Evolutionary conservation across 1,284 basidiomycete species (phyloP).

Genomic region (Phaffia rhodozyma): DNA sequence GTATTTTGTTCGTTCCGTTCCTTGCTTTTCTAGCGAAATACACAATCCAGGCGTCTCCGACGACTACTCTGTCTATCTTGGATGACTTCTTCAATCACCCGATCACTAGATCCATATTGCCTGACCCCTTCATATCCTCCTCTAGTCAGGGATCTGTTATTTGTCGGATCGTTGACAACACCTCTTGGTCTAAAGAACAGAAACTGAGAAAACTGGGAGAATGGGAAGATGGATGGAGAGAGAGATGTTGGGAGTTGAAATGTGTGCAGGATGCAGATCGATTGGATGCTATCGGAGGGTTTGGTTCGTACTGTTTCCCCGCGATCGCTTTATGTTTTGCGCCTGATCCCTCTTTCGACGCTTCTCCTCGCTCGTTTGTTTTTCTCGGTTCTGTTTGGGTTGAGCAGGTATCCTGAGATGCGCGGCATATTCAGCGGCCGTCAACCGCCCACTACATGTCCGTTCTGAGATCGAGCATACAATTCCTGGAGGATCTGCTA

Average conservation of each 20-base stretch:
- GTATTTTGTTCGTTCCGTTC: slow-evolving; percentile 40
- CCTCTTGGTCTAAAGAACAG: slow-evolving; percentile 78
- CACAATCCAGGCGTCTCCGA: slow-evolving; percentile 7
- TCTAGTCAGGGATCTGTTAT: slow-evolving; percentile 25
- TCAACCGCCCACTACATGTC: slow-evolving; percentile 52
- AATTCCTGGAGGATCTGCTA: slow-evolving; percentile 48
- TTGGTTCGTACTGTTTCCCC: slow-evolving; percentile 45
- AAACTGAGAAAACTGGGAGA: slow-evolving; percentile 45
- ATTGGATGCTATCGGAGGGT: slow-evolving; percentile 80
- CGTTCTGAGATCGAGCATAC: too few relatives aligned
- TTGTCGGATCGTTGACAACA: slow-evolving; percentile 56
- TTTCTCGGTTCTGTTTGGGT: not conserved
- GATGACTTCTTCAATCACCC: slow-evolving; percentile 21
- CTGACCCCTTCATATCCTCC: slow-evolving; percentile 1
- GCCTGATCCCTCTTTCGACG: not conserved
- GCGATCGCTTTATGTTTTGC: not conserved
- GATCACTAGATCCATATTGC: not conserved
- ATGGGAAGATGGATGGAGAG: slow-evolving; percentile 57
- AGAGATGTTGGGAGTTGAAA: slow-evolving; percentile 63
- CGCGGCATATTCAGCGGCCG: slow-evolving; percentile 62
- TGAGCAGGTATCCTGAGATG: slow-evolving; percentile 64
- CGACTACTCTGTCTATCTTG: slow-evolving; percentile 23
- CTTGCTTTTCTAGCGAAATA: slow-evolving; percentile 28
- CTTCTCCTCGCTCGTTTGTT: not conserved
- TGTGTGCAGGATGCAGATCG: slow-evolving; percentile 89